Conservation (phyloP, 2,329 filamentous ascomycete species). For the Botrytis medusae region DNA sequence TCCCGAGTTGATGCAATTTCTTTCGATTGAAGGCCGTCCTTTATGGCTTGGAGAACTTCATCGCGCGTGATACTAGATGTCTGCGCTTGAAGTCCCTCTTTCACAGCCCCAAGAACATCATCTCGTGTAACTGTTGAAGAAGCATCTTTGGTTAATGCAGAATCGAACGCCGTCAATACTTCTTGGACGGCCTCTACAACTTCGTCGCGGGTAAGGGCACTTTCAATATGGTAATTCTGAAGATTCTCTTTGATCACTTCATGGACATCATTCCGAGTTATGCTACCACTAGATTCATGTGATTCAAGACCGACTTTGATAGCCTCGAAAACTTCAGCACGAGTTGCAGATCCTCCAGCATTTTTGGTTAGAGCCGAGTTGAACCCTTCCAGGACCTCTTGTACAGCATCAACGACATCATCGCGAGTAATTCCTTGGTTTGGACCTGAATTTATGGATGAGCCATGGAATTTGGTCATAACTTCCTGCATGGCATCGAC, state of each 20-base stretch:
- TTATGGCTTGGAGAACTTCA: slow-evolving; percentile 63
- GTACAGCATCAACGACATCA: slow-evolving; percentile 54
- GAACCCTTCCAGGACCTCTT: slow-evolving; percentile 42
- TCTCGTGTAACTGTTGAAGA: slow-evolving; percentile 70
- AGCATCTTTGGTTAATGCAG: slow-evolving; percentile 62
- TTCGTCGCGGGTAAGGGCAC: slow-evolving; percentile 74
- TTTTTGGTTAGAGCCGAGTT: slow-evolving; percentile 47
- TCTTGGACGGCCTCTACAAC: slow-evolving; percentile 81
- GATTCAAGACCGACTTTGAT: slow-evolving; percentile 79
- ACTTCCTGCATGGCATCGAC: slow-evolving; percentile 70
- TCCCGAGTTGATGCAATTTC: slow-evolving; percentile 44
- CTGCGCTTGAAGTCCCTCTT: slow-evolving; percentile 80
- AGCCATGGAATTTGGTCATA: slow-evolving; percentile 83
- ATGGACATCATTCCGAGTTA: slow-evolving; percentile 80
- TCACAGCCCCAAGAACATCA: slow-evolving; percentile 79
- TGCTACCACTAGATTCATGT: slow-evolving; percentile 61
- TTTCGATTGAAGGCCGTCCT: slow-evolving; percentile 55
- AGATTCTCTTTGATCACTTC: slow-evolving; percentile 72
- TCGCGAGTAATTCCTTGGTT: slow-evolving; percentile 67
- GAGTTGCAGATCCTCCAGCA: slow-evolving; percentile 55
- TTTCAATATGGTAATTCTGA: slow-evolving; percentile 64
- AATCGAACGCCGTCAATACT: slow-evolving; percentile 82
- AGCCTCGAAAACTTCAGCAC: slow-evolving; percentile 81
- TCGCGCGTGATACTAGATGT: slow-evolving; percentile 52
- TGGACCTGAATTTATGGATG: slow-evolving; percentile 74